These are phyloP conservation scores for Scleroderma bovista DNA, from an alignment of 768 basidiomycete species.

Conservation along the genomic window DNA sequence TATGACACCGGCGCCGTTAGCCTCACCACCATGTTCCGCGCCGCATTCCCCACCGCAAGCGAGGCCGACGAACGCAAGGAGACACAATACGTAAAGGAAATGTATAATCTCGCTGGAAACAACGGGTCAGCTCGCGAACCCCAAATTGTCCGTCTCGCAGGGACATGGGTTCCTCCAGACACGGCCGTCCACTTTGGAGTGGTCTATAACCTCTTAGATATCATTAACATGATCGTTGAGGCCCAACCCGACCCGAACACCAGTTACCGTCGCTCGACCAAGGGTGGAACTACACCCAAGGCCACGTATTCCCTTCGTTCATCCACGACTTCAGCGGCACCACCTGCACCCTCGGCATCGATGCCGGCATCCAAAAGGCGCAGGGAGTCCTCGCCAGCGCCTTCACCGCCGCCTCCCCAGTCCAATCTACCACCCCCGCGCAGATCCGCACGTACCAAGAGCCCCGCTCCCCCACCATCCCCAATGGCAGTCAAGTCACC, in stretches of 20 bases:
- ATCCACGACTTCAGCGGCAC: slow-evolving; percentile 22
- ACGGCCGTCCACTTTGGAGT: slow-evolving; percentile 65
- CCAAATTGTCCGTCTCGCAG: slow-evolving; percentile 71
- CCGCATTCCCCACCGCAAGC: slow-evolving; percentile 79
- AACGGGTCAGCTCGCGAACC: slow-evolving; percentile 65
- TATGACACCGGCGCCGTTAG: slow-evolving; percentile 92
- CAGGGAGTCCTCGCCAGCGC: slow-evolving; percentile 50
- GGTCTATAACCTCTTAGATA: slow-evolving; percentile 54
- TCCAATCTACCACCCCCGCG: slow-evolving; percentile 36
- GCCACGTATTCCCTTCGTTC: slow-evolving; percentile 20
- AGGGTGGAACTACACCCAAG: slow-evolving; percentile 27
- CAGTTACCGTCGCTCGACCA: slow-evolving; percentile 70
- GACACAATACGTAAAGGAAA: slow-evolving; percentile 77
- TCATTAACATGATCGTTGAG: slow-evolving; percentile 61
- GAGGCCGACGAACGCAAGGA: slow-evolving; percentile 77
- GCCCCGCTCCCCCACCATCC: slow-evolving; percentile 30
- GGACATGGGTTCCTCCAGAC: slow-evolving; percentile 74
- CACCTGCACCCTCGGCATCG: slow-evolving; percentile 32
- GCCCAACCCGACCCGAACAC: slow-evolving; percentile 74
- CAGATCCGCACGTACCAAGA: slow-evolving; percentile 38
- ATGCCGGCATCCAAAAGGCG: slow-evolving; percentile 57
- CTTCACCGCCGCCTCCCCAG: slow-evolving; percentile 9
- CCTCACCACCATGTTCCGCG: slow-evolving; percentile 94
- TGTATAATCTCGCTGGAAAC: slow-evolving; percentile 69
- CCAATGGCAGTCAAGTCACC: slow-evolving; percentile 33